Evolutionary conservation across 768 basidiomycete genomes (phyloP).

Genomic region (Galerina marginata): DNA sequence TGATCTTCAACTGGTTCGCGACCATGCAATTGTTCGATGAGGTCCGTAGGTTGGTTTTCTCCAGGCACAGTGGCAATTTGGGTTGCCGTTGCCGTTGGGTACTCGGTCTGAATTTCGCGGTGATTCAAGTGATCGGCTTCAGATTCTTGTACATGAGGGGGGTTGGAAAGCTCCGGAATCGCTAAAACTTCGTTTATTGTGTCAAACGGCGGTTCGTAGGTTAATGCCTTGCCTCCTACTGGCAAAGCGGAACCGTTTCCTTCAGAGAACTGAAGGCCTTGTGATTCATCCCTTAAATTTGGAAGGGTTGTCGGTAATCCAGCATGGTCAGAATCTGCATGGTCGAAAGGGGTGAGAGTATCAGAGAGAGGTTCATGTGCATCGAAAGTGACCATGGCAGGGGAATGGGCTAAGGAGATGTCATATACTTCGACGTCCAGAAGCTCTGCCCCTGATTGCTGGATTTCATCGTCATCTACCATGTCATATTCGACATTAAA

Average conservation of each 20-base stretch:
- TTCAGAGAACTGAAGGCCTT: neutral
- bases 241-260: neutral
- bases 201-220: neutral
- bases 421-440: conserved; percentile 58
- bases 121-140: neutral
- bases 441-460: conserved; percentile 35
- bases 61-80: no score
- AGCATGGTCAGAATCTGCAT: neutral
- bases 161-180: neutral
- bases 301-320: neutral
- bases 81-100: no score
- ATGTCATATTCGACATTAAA: conserved; percentile 61
- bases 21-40: neutral
- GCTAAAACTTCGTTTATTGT: neutral
- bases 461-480: conserved; percentile 46
- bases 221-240: neutral
- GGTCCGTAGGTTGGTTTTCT: no score
- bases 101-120: neutral
- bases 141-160: neutral
- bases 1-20: neutral
- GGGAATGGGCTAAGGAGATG: conserved; percentile 32
- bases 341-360: neutral
- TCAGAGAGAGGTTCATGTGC: neutral
- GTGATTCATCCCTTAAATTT: neutral
- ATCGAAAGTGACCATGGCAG: conserved; percentile 9